Percentiles rank a stretch among this genome's conserved stretches.
Evolutionary conservation across 2,329 filamentous ascomycete species (phyloP).

Genomic region (Blastomyces parvus): DNA sequence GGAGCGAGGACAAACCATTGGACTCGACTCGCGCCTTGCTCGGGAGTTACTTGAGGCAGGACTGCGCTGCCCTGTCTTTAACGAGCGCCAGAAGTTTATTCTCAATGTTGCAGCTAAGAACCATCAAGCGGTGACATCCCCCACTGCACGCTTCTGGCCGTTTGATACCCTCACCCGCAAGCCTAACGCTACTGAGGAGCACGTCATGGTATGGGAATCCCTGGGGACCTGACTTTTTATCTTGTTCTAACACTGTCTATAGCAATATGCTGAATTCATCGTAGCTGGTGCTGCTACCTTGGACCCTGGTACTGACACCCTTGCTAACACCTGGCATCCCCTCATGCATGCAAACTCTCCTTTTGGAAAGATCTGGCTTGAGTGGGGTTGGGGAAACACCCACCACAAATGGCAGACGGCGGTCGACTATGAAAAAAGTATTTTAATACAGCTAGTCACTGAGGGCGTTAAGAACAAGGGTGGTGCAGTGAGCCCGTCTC

Average conservation of each 20-base stretch:
- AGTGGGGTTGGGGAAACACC: constrained; percentile 13
- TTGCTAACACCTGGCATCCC: constrained; percentile 14
- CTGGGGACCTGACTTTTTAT: not conserved
- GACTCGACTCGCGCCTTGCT: constrained; percentile 32
- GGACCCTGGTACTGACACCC: constrained; percentile 7
- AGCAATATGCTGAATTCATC: constrained; percentile 17
- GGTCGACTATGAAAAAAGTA: constrained; percentile 13
- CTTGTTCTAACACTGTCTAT: constrained; percentile 3
- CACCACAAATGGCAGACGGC: constrained; percentile 14
- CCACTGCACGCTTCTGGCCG: constrained; percentile 29
- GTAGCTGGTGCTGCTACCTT: constrained; percentile 9
- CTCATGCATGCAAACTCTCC: constrained; percentile 13
- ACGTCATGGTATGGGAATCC: constrained; percentile 23
- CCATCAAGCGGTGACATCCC: constrained; percentile 18
- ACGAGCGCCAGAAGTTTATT: constrained; percentile 35
- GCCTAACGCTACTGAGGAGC: constrained; percentile 17
- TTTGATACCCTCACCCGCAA: constrained; percentile 30
- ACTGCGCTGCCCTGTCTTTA: constrained; percentile 36
- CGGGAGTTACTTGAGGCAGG: constrained; percentile 33
- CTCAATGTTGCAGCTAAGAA: constrained; percentile 24
- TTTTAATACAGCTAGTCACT: constrained; percentile 11
- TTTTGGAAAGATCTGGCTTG: constrained; percentile 16
- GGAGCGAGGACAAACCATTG: constrained; percentile 33
- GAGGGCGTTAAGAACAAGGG: constrained; percentile 13
- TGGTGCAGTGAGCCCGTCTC: not conserved